Percentiles rank a stretch among this genome's conserved stretches.
phyloP scores from a whole-genome alignment of 805 yeast genomes.

The Metschnikowia gruessii region DNA sequence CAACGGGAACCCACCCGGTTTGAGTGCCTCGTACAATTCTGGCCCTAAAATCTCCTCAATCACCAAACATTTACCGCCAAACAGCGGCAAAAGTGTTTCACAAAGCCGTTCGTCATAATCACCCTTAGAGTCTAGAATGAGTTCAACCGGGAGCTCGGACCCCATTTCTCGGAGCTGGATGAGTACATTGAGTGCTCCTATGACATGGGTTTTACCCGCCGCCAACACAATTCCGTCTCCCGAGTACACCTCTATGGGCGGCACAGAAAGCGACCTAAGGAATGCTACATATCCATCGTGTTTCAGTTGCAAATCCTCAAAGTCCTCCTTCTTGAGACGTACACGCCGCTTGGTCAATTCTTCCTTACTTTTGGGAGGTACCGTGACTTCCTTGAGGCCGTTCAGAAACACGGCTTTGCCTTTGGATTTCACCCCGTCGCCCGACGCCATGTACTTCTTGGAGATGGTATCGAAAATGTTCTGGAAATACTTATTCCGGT shows the following conservation, averaged over 20 bases:
- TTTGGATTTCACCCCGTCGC: neutral
- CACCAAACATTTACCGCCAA: slow-evolving; percentile 67
- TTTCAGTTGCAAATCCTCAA: slow-evolving; percentile 22
- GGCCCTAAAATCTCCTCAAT: slow-evolving; percentile 49
- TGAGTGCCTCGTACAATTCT: slow-evolving; percentile 30
- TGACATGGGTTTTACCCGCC: slow-evolving; percentile 27
- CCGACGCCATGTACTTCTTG: slow-evolving; percentile 15
- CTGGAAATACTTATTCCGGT: slow-evolving; percentile 13
- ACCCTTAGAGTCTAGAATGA: slow-evolving; percentile 37
- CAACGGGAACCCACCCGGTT: slow-evolving; percentile 35
- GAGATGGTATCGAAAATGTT: slow-evolving; percentile 15
- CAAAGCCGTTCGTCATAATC: slow-evolving; percentile 49
- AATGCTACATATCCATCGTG: slow-evolving; percentile 29
- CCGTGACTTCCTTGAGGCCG: slow-evolving; percentile 2
- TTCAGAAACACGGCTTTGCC: slow-evolving; percentile 9
- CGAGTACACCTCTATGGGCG: slow-evolving; percentile 24
- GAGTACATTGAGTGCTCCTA: slow-evolving; percentile 29
- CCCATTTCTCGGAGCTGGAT: slow-evolving; percentile 42
- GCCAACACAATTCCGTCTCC: slow-evolving; percentile 39
- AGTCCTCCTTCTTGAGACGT: slow-evolving; percentile 18
- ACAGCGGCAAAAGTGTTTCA: slow-evolving; percentile 54
- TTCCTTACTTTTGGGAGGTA: slow-evolving; percentile 3
- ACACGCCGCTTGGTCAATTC: slow-evolving; percentile 15
- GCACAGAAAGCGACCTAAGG: slow-evolving; percentile 26
- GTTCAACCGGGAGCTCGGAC: slow-evolving; percentile 42